Percentiles rank a stretch among this genome's conserved stretches.
These are phyloP conservation scores for Botrytis medusae DNA, from an alignment of 2,329 filamentous ascomycete genomes.

Conservation along the genomic window DNA sequence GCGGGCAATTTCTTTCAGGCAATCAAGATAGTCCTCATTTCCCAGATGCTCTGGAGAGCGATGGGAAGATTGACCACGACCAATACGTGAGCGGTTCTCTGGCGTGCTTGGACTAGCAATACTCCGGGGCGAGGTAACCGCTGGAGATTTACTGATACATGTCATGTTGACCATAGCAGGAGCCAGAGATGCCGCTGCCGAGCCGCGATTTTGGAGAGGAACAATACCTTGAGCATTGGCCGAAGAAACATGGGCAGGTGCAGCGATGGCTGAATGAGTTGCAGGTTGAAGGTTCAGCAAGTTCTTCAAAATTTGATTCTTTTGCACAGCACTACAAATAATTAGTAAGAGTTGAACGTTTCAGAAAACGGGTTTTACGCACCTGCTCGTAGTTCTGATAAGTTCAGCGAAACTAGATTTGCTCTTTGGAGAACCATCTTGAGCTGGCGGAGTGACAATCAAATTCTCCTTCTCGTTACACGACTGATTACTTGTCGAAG, in stretches of 20 bases:
- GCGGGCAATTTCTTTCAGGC: conserved; percentile 12
- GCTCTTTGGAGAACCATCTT: conserved; percentile 25
- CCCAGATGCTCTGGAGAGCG: conserved; percentile 18
- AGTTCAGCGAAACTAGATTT: conserved; percentile 30
- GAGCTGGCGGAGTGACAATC: conserved; percentile 24
- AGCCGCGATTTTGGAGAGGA: conserved; percentile 37
- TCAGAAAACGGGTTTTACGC: conserved; percentile 15
- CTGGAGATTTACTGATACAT: neutral
- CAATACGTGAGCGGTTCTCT: conserved; percentile 6
- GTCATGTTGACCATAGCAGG: conserved; percentile 28
- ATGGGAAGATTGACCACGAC: neutral
- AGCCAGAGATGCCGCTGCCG: conserved; percentile 38
- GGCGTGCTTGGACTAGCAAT: conserved; percentile 13
- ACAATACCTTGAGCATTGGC: conserved; percentile 39
- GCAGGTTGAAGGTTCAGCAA: conserved; percentile 36
- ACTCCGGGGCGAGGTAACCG: neutral
- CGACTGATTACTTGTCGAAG: conserved; percentile 12
- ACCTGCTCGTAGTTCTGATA: conserved; percentile 34
- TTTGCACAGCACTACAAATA: conserved; percentile 31
- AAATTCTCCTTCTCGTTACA: conserved; percentile 7
- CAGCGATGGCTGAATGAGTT: conserved; percentile 29
- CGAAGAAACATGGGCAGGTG: conserved; percentile 36
- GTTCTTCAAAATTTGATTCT: conserved; percentile 38
- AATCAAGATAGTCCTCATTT: conserved; percentile 18
- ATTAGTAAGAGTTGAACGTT: conserved; percentile 1